Evolutionary conservation across 2,329 filamentous ascomycete genomes (phyloP).

Genomic region (Trichoderma atrobrunneum): DNA sequence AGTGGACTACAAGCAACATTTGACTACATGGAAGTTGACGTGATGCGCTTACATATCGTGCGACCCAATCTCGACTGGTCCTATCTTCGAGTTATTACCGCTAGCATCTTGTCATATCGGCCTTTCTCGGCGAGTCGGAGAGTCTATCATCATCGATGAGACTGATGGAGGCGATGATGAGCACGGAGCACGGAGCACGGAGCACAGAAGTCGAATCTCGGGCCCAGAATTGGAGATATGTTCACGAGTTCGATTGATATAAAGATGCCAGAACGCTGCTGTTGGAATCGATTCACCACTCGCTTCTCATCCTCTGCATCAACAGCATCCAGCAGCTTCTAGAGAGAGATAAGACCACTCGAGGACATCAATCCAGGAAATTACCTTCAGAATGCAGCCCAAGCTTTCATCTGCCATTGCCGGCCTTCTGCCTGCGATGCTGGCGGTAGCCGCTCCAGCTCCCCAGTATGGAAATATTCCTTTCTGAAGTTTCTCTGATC

Average conservation of each 20-base stretch:
- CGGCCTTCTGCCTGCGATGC: slow-evolving; percentile 14
- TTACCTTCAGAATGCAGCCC: slow-evolving; percentile 2
- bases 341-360: neutral
- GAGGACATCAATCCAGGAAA: neutral
- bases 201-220: neutral
- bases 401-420: slow-evolving; percentile 12
- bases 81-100: neutral
- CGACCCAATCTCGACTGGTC: neutral
- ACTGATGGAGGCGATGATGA: neutral
- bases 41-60: neutral
- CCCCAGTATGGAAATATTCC: neutral
- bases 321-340: neutral
- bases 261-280: neutral
- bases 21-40: neutral
- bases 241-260: neutral
- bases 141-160: neutral
- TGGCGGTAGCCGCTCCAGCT: slow-evolving; percentile 11
- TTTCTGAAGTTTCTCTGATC: neutral
- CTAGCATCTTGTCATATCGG: neutral
- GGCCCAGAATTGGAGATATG: neutral
- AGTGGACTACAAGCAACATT: neutral
- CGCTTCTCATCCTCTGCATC: neutral
- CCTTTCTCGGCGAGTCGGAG: slow-evolving; percentile 4
- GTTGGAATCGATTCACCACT: neutral
- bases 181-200: neutral